These are phyloP conservation scores for Penicillium riverlandense DNA, from an alignment of 495 filamentous ascomycete genomes.

Conservation along the genomic window DNA sequence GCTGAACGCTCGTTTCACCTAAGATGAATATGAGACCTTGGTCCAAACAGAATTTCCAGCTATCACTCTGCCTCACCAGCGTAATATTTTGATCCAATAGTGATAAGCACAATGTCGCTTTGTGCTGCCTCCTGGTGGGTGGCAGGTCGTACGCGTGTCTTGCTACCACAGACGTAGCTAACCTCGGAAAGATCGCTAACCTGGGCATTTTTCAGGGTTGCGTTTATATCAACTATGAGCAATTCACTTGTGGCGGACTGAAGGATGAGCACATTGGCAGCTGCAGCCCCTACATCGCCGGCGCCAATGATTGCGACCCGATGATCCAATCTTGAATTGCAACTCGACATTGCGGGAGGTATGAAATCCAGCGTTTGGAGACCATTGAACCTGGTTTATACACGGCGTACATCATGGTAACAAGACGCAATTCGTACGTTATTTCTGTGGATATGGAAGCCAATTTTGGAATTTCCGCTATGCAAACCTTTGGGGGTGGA, in stretches of 20 bases:
- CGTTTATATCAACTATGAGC: conserved; percentile 35
- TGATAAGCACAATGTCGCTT: conserved; percentile 39
- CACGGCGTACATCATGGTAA: too few species aligned
- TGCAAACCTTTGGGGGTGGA: too few species aligned
- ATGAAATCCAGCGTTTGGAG: too few species aligned
- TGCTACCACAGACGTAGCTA: conserved; percentile 18
- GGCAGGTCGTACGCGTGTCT: conserved; percentile 24
- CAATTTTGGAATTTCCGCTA: too few species aligned
- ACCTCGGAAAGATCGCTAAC: conserved; percentile 40
- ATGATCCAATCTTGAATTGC: neutral
- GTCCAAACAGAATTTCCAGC: conserved; percentile 2
- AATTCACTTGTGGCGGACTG: conserved; percentile 27
- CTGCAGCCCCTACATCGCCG: conserved; percentile 37
- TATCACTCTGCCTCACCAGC: conserved; percentile 1
- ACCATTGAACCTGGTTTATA: too few species aligned
- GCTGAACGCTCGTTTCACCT: conserved; percentile 33
- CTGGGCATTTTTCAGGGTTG: conserved; percentile 30
- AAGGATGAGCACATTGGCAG: conserved; percentile 36
- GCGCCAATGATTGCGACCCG: conserved; percentile 13
- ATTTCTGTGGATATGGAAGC: too few species aligned
- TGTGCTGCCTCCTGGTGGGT: conserved; percentile 33
- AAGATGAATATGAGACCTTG: neutral
- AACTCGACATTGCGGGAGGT: neutral
- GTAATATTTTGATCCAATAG: conserved; percentile 32
- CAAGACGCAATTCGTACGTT: too few species aligned